These are phyloP conservation scores for Termitomyces heimii DNA, from an alignment of 768 basidiomycete genomes.

Conservation along the genomic window DNA sequence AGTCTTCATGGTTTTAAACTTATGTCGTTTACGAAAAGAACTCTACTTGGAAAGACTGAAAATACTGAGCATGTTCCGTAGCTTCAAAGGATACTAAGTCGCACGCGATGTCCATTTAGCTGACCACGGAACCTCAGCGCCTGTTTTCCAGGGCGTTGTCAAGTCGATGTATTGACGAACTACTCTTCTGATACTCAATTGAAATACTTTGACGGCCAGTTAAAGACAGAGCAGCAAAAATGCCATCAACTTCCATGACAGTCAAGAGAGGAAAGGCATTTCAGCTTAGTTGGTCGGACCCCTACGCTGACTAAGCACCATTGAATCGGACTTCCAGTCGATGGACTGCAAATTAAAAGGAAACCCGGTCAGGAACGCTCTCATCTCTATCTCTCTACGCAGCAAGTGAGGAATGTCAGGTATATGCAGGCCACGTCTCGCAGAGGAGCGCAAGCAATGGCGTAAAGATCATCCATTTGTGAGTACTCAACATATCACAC, in stretches of 20 bases:
- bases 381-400: neutral
- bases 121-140: neutral
- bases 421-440: constrained; percentile 87
- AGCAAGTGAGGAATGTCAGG: constrained; percentile 60
- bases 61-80: neutral
- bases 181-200: neutral
- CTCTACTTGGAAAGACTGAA: neutral
- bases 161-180: too few relatives aligned
- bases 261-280: neutral
- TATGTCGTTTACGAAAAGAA: too few relatives aligned
- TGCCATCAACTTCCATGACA: neutral
- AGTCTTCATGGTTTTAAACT: neutral
- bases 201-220: too few relatives aligned
- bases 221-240: neutral
- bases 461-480: constrained; percentile 98
- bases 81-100: neutral
- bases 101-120: neutral
- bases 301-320: constrained; percentile 7
- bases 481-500: constrained; percentile 26
- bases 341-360: constrained; percentile 6
- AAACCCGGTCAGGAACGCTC: neutral
- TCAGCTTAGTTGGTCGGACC: neutral
- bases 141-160: neutral
- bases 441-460: constrained; percentile 99
- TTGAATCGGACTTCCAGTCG: constrained; percentile 3